Conservation (phyloP, 202 grass and related monocot species). For the Digitaria exilis region DNA sequence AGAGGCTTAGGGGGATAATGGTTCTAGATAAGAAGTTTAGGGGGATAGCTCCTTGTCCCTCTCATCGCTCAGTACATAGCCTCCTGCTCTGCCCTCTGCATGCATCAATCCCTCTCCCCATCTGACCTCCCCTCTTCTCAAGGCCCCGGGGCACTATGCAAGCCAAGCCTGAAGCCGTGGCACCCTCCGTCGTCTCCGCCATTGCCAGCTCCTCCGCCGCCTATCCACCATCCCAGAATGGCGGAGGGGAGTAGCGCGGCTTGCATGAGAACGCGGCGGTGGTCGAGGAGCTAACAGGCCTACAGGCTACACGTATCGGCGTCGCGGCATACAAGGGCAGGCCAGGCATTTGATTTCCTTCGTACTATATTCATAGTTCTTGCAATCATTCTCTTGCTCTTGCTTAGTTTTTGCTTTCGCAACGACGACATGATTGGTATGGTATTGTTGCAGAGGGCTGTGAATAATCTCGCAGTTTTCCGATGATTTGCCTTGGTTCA, state of each 20-base stretch:
- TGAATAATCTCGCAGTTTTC: slow-evolving; percentile 33
- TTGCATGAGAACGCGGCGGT: neutral
- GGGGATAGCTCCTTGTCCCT: neutral
- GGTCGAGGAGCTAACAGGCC: slow-evolving; percentile 2
- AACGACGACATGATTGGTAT: neutral
- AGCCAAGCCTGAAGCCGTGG: slow-evolving; percentile 4
- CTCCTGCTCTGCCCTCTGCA: slow-evolving; percentile 7
- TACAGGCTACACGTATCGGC: slow-evolving; percentile 5
- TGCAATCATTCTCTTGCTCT: neutral
- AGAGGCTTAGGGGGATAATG: too few species aligned
- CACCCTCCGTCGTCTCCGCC: slow-evolving; percentile 16
- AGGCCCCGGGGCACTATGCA: slow-evolving; percentile 13
- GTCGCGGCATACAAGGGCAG: slow-evolving; percentile 52
- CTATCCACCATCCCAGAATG: neutral
- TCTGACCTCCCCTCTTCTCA: neutral
- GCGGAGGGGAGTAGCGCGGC: slow-evolving; percentile 7
- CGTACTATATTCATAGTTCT: neutral
- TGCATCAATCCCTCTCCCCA: neutral
- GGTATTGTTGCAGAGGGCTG: slow-evolving; percentile 37
- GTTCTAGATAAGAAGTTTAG: neutral
- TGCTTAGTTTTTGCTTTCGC: slow-evolving; percentile 1
- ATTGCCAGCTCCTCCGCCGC: neutral
- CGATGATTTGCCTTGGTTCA: slow-evolving; percentile 10
- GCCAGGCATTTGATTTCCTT: slow-evolving; percentile 59
- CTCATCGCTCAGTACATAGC: slow-evolving; percentile 34